Evolutionary conservation across 441 rosid species (phyloP), one percentile per base, ranked within the genome.

Genomic region (Sinapis alba): DNA sequence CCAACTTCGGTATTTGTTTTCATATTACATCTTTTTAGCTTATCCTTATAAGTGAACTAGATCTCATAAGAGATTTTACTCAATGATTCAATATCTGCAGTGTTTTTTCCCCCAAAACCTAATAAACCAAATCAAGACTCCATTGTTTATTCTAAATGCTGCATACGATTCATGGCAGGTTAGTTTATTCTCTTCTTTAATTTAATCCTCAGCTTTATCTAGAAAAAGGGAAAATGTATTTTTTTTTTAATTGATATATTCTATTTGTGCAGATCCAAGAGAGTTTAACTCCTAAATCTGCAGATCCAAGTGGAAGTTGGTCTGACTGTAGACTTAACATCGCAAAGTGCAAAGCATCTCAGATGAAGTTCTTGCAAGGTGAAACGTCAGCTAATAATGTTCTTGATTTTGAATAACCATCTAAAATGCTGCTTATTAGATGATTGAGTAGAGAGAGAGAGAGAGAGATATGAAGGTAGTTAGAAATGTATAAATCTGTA

Each of bases 241-340:
- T 43, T 2, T 43, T 12, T 45, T 45, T 4, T n/a, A 92, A n/a
- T n/a, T 47, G 9, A 24, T 16, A 47, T 47, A 47, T 16, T 16
- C 20, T 47, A 43, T 47, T 15, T 45, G 54, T 16, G 54, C 54
- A 47, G 54, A 47, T 47, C 54, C 54, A 19, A 47, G 54, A 47
- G 54, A 7, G 57, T 51, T 51, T 51, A 51, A 19, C 24, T 51
- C 57, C 57, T 19, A 51, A 51, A 51, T 51, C 24, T 51, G 57
- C 57, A 6, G 57, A 51, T 51, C 53, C 53, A n/a, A 45, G 19
- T 45, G 53, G 53, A 45, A 45, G 53, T 45, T 45, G 53, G 53
- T 45, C 53, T 45, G 19, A 45, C 53, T 45, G 53, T 45, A 45
- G 53, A 45, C 15, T 45, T 45, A 45, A 45, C 53, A n/a, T n/a